These are phyloP conservation scores for Thamnidium elegans DNA, from an alignment of 192 early-diverging fungal genomes.

Conservation along the genomic window DNA sequence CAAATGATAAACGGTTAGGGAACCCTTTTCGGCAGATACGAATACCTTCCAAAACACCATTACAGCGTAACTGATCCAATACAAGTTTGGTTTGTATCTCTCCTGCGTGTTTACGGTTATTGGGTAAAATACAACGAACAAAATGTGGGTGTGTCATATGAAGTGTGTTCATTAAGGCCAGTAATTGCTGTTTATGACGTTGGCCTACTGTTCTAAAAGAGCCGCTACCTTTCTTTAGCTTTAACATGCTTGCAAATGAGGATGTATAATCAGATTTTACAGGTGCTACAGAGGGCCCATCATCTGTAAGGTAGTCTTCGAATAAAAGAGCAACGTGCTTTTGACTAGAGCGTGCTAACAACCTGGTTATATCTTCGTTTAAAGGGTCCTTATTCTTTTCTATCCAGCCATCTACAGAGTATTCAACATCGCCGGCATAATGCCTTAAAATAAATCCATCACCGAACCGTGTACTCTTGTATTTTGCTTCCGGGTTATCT, in stretches of 20 bases:
- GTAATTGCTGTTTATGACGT: slow-evolving; percentile 92
- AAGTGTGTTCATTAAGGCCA: slow-evolving; percentile 84
- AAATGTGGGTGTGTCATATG: slow-evolving; percentile 94
- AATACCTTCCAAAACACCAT: slow-evolving; percentile 97
- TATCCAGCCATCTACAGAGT: slow-evolving; percentile 86
- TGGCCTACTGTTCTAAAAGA: slow-evolving; percentile 91
- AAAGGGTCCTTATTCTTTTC: slow-evolving; percentile 98
- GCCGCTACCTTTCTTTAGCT: slow-evolving; percentile 72
- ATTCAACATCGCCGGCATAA: slow-evolving; percentile 96
- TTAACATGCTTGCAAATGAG: slow-evolving; percentile 27
- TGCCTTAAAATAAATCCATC: slow-evolving; percentile 89
- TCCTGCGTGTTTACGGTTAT: slow-evolving; percentile 85
- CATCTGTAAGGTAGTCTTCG: slow-evolving; percentile 71
- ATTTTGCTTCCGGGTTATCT: slow-evolving; percentile 76
- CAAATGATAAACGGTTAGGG: slow-evolving; percentile 89
- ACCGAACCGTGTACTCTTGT: slow-evolving; percentile 81
- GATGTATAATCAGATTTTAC: slow-evolving; percentile 25
- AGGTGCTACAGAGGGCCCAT: slow-evolving; percentile 3
- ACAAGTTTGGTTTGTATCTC: slow-evolving; percentile 82
- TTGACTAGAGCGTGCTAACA: slow-evolving; percentile 81
- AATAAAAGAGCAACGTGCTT: slow-evolving; percentile 80
- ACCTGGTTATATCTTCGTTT: slow-evolving; percentile 88
- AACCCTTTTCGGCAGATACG: slow-evolving; percentile 94
- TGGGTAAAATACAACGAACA: slow-evolving; percentile 97
- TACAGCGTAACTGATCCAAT: slow-evolving; percentile 91